Percentiles rank a stretch among this genome's conserved stretches.
These are phyloP conservation scores for Wickerhamomyces rabaulensis DNA, from an alignment of 805 yeast species.

Conservation along the genomic window DNA sequence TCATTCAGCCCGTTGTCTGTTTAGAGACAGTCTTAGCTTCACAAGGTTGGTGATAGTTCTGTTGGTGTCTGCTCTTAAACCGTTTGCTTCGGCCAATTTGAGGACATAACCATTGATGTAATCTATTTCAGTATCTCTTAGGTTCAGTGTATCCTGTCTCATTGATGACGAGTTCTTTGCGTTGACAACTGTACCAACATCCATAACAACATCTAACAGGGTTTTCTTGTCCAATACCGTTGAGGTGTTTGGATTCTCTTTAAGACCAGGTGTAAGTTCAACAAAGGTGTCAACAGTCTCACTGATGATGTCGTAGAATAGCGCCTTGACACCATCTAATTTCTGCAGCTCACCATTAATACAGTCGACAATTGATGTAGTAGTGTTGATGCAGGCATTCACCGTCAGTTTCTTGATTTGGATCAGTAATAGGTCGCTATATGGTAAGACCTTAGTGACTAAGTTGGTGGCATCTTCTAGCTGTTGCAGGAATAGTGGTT, in stretches of 20 bases:
- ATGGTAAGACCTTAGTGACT: constrained; percentile 29
- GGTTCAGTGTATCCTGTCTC: constrained; percentile 48
- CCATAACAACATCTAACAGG: constrained; percentile 31
- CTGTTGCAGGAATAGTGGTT: constrained; percentile 21
- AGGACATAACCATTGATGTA: constrained; percentile 80
- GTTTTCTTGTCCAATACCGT: constrained; percentile 24
- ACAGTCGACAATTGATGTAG: constrained; percentile 74
- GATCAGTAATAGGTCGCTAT: constrained; percentile 45
- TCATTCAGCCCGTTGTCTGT: constrained; percentile 10
- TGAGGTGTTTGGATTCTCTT: constrained; percentile 17
- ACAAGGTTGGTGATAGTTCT: constrained; percentile 29
- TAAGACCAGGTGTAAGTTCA: constrained; percentile 26
- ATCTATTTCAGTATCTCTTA: constrained; percentile 69
- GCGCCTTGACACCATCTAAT: constrained; percentile 33
- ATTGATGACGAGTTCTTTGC: constrained; percentile 49
- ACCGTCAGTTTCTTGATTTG: constrained; percentile 75
- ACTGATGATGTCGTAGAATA: constrained; percentile 29
- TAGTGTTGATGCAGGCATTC: constrained; percentile 80
- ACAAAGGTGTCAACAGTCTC: constrained; percentile 30
- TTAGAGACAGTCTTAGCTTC: constrained; percentile 25
- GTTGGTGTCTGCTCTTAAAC: constrained; percentile 28
- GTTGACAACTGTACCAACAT: constrained; percentile 40
- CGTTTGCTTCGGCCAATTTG: constrained; percentile 42
- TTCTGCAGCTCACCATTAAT: constrained; percentile 70
- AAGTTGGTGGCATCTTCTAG: constrained; percentile 26